Conservation (phyloP, 495 filamentous ascomycete species). For the Cryomyces minteri region DNA sequence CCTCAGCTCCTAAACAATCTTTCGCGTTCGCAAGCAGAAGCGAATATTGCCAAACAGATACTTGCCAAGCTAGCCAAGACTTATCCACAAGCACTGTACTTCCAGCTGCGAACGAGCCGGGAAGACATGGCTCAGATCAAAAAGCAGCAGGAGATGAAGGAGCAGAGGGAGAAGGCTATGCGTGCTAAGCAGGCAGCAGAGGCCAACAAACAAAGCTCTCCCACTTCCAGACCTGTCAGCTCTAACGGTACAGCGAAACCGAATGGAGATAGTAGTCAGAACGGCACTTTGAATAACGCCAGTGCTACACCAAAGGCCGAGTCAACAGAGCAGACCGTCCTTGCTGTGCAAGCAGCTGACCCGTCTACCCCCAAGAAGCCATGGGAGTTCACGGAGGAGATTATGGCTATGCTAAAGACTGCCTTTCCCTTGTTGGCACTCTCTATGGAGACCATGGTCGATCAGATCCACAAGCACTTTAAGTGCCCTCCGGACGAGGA, state of each 20-base stretch:
- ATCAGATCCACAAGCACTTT: conserved; percentile 96
- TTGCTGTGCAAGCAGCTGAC: conserved; percentile 13
- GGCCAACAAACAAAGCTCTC: conserved; percentile 25
- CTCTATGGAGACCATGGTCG: conserved; percentile 99
- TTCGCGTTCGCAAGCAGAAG: conserved; percentile 55
- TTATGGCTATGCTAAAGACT: conserved; percentile 84
- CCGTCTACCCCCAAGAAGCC: conserved; percentile 36
- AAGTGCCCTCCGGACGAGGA: conserved; percentile 97
- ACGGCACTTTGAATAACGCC: conserved; percentile 7
- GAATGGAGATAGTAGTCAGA: conserved; percentile 30
- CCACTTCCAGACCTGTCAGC: conserved; percentile 18
- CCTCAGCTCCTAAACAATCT: conserved; percentile 84
- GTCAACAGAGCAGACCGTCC: conserved; percentile 19
- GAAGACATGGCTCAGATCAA: conserved; percentile 90
- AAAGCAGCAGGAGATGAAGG: conserved; percentile 67
- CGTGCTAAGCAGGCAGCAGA: conserved; percentile 26
- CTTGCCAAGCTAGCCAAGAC: conserved; percentile 85
- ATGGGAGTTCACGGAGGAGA: conserved; percentile 93
- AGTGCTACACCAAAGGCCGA: conserved; percentile 11
- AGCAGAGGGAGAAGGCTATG: conserved; percentile 37
- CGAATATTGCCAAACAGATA: conserved; percentile 61
- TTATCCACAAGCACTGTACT: conserved; percentile 87
- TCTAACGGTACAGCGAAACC: conserved; percentile 26
- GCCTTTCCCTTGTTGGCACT: conserved; percentile 88
- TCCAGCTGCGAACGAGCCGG: conserved; percentile 78